Conservation (phyloP, 2,329 filamentous ascomycete genomes). For the Talaromyces albobiverticillius region DNA sequence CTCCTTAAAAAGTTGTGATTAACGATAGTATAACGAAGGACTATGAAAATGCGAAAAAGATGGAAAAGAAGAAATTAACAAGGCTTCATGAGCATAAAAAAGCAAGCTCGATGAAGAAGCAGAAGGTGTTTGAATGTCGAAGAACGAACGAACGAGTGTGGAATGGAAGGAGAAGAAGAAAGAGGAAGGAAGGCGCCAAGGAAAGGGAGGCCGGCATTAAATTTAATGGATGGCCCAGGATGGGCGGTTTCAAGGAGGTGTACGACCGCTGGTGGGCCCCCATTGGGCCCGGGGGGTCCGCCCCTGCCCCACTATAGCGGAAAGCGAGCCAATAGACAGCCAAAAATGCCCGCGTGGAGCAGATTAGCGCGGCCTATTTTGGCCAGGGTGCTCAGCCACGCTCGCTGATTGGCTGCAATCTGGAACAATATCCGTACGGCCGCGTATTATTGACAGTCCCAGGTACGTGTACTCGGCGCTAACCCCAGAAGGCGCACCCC, state of each 20-base stretch:
- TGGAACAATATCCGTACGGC: not conserved
- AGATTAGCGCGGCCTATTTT: not conserved
- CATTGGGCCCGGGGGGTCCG: not conserved
- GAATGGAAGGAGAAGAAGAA: constrained; percentile 8
- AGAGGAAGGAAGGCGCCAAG: not conserved
- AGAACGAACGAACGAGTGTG: constrained; percentile 12
- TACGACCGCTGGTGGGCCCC: too few relatives aligned
- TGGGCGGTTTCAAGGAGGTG: too few relatives aligned
- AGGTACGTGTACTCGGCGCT: not conserved
- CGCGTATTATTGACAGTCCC: constrained; percentile 2
- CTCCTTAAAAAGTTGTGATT: not conserved
- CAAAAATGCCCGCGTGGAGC: not conserved
- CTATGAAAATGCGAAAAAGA: constrained; percentile 10
- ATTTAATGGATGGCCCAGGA: too few relatives aligned
- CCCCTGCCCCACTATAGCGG: not conserved
- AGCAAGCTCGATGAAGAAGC: not conserved
- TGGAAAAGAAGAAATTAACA: constrained; percentile 5
- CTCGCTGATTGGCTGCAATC: not conserved
- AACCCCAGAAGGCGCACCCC: not conserved
- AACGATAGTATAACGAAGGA: constrained; percentile 6
- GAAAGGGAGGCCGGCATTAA: not conserved
- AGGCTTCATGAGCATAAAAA: not conserved
- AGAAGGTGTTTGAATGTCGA: not conserved
- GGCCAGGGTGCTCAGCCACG: constrained; percentile 3
- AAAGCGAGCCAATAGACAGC: not conserved